Evolutionary conservation across 306 rosid species (phyloP).

Genomic region (Cucumis cinereus): DNA sequence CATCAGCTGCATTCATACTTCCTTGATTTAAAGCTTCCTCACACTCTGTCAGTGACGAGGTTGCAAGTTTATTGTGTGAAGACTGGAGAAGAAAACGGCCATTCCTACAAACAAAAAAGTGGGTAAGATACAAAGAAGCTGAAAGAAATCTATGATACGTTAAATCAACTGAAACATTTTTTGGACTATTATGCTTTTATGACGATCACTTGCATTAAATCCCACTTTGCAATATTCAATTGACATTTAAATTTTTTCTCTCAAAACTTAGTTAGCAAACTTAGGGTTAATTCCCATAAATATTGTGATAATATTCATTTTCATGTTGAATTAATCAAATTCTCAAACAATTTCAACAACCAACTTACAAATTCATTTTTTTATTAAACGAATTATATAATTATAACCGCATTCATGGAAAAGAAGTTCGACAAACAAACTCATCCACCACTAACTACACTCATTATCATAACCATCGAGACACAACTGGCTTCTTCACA

Average conservation of each 20-base stretch:
- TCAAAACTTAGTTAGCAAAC: background rate
- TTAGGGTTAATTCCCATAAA: background rate
- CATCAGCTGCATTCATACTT: constrained; percentile 72
- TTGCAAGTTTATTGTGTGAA: constrained; percentile 48
- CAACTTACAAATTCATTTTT: background rate
- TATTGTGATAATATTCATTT: background rate
- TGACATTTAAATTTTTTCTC: background rate
- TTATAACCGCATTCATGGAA: background rate
- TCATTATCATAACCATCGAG: background rate
- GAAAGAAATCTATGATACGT: background rate
- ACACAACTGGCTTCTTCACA: background rate
- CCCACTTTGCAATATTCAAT: background rate
- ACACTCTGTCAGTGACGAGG: constrained; percentile 54
- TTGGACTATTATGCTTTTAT: background rate
- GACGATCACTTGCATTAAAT: background rate
- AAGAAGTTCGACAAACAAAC: background rate
- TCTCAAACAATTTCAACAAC: background rate
- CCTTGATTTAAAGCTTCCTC: constrained; percentile 97
- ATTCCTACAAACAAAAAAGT: constrained; percentile 44
- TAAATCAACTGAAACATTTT: background rate
- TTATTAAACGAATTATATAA: too few relatives aligned
- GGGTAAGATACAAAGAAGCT: constrained; percentile 11
- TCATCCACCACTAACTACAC: background rate
- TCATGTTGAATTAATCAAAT: background rate
- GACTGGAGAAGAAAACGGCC: constrained; percentile 91